Evolutionary conservation across 371 early-diverging fungal species (phyloP).

Genomic region (Mucor plumbeus): DNA sequence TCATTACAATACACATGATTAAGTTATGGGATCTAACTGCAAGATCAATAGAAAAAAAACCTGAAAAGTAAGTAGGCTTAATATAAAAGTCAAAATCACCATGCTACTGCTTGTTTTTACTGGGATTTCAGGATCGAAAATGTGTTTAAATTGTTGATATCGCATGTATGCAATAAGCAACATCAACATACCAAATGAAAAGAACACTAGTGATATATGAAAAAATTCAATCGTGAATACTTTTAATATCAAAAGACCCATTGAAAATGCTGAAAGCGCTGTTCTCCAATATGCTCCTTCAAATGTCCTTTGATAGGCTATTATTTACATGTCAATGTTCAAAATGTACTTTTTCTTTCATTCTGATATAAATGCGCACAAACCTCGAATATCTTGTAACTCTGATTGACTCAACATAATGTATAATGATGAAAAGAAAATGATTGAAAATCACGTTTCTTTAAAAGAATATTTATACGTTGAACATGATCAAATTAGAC

Average conservation of each 20-base stretch:
- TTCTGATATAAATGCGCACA: too few species aligned
- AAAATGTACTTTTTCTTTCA: too few species aligned
- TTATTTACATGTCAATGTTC: not conserved
- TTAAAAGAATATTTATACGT: not conserved
- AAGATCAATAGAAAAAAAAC: constrained; percentile 44
- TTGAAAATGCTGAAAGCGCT: constrained; percentile 69
- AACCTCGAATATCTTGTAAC: constrained; percentile 42
- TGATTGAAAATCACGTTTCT: not conserved
- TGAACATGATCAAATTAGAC: constrained; percentile 4
- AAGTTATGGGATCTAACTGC: constrained; percentile 1
- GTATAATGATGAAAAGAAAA: not conserved
- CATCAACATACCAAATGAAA: constrained; percentile 67
- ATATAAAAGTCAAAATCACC: constrained; percentile 48
- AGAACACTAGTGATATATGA: constrained; percentile 71
- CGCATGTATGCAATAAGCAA: constrained; percentile 66
- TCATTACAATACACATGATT: not conserved
- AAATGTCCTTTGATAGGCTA: constrained; percentile 76
- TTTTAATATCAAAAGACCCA: constrained; percentile 70
- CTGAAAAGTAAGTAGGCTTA: constrained; percentile 48
- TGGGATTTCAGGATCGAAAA: constrained; percentile 42
- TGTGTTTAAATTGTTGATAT: constrained; percentile 45
- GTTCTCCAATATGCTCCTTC: constrained; percentile 85
- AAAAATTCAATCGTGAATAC: constrained; percentile 73
- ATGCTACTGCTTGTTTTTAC: constrained; percentile 46
- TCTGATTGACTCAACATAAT: constrained; percentile 29